These are phyloP conservation scores for Tephrocybe sp. DNA, from an alignment of 768 basidiomycete genomes.

Conservation along the genomic window DNA sequence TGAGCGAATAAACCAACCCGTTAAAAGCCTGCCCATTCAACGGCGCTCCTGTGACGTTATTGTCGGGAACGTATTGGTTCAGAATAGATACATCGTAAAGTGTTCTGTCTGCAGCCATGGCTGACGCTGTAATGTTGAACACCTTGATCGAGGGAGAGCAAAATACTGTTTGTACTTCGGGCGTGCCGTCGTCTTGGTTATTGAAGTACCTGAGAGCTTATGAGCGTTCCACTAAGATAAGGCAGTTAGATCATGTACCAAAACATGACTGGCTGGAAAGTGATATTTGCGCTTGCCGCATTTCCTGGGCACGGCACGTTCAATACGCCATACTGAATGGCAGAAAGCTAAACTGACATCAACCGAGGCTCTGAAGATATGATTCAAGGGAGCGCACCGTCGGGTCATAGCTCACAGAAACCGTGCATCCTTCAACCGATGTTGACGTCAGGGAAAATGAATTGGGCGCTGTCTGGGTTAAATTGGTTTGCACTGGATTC, in stretches of 20 bases:
- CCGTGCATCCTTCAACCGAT: slow-evolving; percentile 50
- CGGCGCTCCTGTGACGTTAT: slow-evolving; percentile 52
- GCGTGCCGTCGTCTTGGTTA: slow-evolving; percentile 22
- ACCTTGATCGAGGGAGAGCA: slow-evolving; percentile 52
- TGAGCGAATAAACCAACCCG: slow-evolving; percentile 40
- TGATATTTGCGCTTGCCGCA: slow-evolving; percentile 28
- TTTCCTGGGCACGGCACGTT: slow-evolving; percentile 33
- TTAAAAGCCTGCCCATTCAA: slow-evolving; percentile 55
- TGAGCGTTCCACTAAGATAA: neutral
- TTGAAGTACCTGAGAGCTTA: slow-evolving; percentile 40
- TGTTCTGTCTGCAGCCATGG: slow-evolving; percentile 41
- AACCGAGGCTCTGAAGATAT: neutral
- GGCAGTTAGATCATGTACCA: slow-evolving; percentile 41
- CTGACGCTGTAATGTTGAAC: slow-evolving; percentile 41
- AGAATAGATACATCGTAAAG: slow-evolving; percentile 36
- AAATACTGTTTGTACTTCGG: slow-evolving; percentile 52
- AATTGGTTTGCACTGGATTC: slow-evolving; percentile 30
- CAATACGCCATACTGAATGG: slow-evolving; percentile 51
- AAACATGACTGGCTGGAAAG: slow-evolving; percentile 62
- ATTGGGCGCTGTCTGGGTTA: slow-evolving; percentile 18
- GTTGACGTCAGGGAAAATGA: slow-evolving; percentile 40
- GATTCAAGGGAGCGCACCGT: slow-evolving; percentile 20
- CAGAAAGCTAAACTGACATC: slow-evolving; percentile 28
- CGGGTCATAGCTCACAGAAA: slow-evolving; percentile 36
- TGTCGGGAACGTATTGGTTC: slow-evolving; percentile 31